Percentiles rank a stretch among this genome's conserved stretches.
These are phyloP conservation scores for Trichoderma virens DNA, from an alignment of 495 filamentous ascomycete genomes.

Conservation along the genomic window DNA sequence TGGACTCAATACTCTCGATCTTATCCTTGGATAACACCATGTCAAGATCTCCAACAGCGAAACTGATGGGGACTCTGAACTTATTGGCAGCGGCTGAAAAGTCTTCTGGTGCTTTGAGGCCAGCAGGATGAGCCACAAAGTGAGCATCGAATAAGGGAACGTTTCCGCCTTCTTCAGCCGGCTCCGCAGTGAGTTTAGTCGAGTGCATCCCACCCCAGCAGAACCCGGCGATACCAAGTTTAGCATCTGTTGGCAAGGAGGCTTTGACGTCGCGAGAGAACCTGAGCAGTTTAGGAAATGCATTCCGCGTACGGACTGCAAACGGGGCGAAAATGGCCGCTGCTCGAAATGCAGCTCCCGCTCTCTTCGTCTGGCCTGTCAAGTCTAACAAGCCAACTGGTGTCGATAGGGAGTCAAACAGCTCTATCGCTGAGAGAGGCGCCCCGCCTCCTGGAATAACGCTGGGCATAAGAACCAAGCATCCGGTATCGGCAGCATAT, in stretches of 20 bases:
- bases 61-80: not conserved
- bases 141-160: not conserved
- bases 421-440: too few relatives aligned
- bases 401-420: too few relatives aligned
- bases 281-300: not conserved
- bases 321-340: not conserved
- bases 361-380: not conserved
- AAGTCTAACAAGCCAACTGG: not conserved
- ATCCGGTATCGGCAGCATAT: too few relatives aligned
- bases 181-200: not conserved
- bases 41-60: not conserved
- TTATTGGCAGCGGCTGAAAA: not conserved
- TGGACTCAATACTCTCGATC: not conserved
- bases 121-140: not conserved
- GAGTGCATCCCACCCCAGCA: not conserved
- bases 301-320: not conserved
- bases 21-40: not conserved
- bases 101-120: not conserved
- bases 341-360: not conserved
- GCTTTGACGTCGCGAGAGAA: not conserved
- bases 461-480: too few relatives aligned
- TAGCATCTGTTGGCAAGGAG: not conserved
- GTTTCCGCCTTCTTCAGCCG: not conserved
- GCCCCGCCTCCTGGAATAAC: too few relatives aligned
- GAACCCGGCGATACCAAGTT: not conserved